Evolutionary conservation across 1,139 yeast species (phyloP).

Genomic region (Blastobotrys aristatus): DNA sequence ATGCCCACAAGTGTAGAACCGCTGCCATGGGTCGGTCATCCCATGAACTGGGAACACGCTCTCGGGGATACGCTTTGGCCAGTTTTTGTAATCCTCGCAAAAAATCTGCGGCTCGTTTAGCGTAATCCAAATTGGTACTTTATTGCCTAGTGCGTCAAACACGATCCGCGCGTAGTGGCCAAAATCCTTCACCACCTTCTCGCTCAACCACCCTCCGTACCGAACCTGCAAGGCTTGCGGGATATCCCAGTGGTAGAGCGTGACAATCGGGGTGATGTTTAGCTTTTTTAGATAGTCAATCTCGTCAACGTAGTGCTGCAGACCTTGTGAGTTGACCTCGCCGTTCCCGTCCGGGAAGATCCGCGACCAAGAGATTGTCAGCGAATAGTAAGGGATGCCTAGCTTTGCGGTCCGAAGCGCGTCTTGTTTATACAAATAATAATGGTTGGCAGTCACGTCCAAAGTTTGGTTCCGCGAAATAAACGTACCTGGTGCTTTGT

Average conservation of each 20-base stretch:
- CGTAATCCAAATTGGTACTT: constrained; percentile 38
- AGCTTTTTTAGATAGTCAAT: constrained; percentile 32
- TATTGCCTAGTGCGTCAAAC: constrained; percentile 35
- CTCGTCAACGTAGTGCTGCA: constrained; percentile 38
- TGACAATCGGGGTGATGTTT: constrained; percentile 36
- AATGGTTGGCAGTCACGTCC: constrained; percentile 37
- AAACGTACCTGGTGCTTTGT: constrained; percentile 16
- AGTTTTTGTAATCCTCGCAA: constrained; percentile 22
- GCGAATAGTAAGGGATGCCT: constrained; percentile 36
- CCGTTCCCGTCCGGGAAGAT: constrained; percentile 37
- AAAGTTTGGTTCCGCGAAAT: constrained; percentile 29
- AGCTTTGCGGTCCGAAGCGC: constrained; percentile 35
- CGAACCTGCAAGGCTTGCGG: constrained; percentile 27
- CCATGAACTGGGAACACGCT: constrained; percentile 24
- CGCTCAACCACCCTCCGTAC: constrained; percentile 34
- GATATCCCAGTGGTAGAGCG: constrained; percentile 33
- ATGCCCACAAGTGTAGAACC: constrained; percentile 28
- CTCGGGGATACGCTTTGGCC: constrained; percentile 25
- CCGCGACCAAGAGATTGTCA: constrained; percentile 39
- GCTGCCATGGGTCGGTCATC: constrained; percentile 12
- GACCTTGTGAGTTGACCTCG: constrained; percentile 33
- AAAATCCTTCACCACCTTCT: constrained; percentile 36
- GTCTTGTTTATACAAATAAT: constrained; percentile 38
- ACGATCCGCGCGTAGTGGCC: constrained; percentile 36
- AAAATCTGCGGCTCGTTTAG: constrained; percentile 36